A percentile compares a stretch with the other conserved stretches of the same genome.
phyloP scores from a whole-genome alignment of 164 flowering plant genomes.

The Tetracentron sinense region DNA sequence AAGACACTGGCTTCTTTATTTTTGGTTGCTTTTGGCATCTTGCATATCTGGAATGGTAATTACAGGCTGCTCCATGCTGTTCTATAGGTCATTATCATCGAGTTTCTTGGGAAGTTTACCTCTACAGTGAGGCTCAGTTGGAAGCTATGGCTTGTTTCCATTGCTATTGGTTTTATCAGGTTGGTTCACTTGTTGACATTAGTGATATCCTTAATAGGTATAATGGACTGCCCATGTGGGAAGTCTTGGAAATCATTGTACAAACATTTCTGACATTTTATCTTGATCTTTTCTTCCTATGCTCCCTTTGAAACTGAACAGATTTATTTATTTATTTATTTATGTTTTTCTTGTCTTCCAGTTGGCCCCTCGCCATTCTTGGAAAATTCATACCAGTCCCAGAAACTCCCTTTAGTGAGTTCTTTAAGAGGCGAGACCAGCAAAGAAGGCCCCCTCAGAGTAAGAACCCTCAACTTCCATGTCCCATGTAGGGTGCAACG shows the following conservation, averaged over 20 bases:
- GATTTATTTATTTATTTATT: neutral
- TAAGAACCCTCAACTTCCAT: constrained; percentile 1
- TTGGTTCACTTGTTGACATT: constrained; percentile 15
- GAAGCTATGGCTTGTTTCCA: constrained; percentile 67
- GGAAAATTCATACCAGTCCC: constrained; percentile 90
- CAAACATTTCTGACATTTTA: neutral
- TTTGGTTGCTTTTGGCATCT: neutral
- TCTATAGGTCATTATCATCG: constrained; percentile 56
- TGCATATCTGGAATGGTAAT: too few species aligned
- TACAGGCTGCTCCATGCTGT: constrained; percentile 1
- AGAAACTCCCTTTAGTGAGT: constrained; percentile 44
- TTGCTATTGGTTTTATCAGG: constrained; percentile 68
- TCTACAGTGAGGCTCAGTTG: constrained; percentile 59
- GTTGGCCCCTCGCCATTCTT: constrained; percentile 87
- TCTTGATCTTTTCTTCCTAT: neutral
- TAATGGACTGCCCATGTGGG: neutral
- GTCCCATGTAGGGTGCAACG: neutral
- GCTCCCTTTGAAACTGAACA: neutral
- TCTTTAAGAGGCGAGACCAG: constrained; percentile 12
- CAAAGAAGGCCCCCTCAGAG: constrained; percentile 1
- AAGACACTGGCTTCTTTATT: too few species aligned
- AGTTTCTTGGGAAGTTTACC: constrained; percentile 77
- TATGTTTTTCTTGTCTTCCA: constrained; percentile 25
- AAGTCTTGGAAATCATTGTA: neutral
- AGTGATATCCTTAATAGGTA: neutral